Evolutionary conservation across 2,329 filamentous ascomycete genomes (phyloP), one percentile per base, ranked within the genome.

Genomic region (Paracoccidioides lutzii): DNA sequence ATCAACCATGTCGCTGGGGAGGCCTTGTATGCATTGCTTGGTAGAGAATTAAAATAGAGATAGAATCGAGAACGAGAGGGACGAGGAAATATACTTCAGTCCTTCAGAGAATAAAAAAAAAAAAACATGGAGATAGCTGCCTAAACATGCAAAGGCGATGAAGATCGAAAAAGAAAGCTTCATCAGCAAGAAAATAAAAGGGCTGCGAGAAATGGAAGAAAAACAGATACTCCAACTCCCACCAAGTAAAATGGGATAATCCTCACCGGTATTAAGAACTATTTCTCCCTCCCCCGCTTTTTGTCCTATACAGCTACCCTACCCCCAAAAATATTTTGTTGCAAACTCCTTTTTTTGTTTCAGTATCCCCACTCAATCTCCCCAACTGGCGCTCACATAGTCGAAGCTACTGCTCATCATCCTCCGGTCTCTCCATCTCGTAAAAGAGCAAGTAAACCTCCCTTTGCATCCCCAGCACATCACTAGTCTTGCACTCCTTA

Each of bases 371-470:
- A n/a, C n/a, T n/a, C 22, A 46, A 46, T 22, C 22, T 22, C 22
- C 30, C 28, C 53, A 37, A 9, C 55, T 30, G 14, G 5, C 37
- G 9, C 38, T 37, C 14, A 28, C 15, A 14, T 58, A 30, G 15
- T 7, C 5, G 28, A 32, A 45, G n/a, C 15, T 46, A 28, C 15
- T 30, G n/a, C 42, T 49, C 45, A 55, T 64, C 62, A 51, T 64
- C 63, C 3, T 62, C 62, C 9, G 66, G 63, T 62, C 76, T 77
- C 60, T 91, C 87, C 63, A 95, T 74, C 75, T 97, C 91, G 71
- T 98, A 98, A 70, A 98, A 98, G 53, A 98, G 72, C 67, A 98
- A 75, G 69, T 98, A 98, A 0, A 97, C 91, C 71, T 98, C 93
- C 64, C 85, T 85, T 72, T 96, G 90, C 90, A 96, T 95, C 6